Conservation (phyloP, 352 stramenopile genomes). For the Aphanomyces invadans region DNA sequence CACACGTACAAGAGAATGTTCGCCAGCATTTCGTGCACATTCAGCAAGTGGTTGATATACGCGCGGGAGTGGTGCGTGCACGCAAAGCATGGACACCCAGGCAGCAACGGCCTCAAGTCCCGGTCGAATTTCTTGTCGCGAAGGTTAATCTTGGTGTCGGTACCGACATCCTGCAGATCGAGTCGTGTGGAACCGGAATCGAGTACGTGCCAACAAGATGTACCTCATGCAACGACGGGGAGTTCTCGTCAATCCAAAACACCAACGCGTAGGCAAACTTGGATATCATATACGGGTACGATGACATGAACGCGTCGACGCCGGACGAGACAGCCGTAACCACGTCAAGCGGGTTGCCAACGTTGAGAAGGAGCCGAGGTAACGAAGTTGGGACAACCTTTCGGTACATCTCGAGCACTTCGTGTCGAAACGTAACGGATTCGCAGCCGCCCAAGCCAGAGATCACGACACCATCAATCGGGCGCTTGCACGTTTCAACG, state of each 20-base stretch:
- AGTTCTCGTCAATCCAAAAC: constrained; percentile 46
- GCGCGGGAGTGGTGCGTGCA: constrained; percentile 69
- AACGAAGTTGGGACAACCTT: constrained; percentile 33
- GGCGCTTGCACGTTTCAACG: constrained; percentile 54
- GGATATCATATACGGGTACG: constrained; percentile 47
- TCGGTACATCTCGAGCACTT: constrained; percentile 43
- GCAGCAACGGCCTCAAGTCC: constrained; percentile 54
- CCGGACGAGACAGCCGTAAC: constrained; percentile 42
- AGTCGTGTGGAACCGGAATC: too few species aligned
- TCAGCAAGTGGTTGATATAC: constrained; percentile 90
- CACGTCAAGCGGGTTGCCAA: constrained; percentile 58
- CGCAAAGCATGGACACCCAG: constrained; percentile 60
- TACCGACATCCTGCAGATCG: constrained; percentile 30
- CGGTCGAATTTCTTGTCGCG: constrained; percentile 52
- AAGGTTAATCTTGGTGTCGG: constrained; percentile 51
- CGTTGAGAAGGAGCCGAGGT: constrained; percentile 53
- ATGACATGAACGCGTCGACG: constrained; percentile 62
- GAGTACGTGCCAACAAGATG: too few species aligned
- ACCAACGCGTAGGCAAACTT: constrained; percentile 41
- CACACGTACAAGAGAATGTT: constrained; percentile 81
- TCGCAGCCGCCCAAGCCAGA: constrained; percentile 47
- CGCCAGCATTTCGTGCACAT: constrained; percentile 88
- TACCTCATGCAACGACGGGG: too few species aligned
- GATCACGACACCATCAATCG: constrained; percentile 57
- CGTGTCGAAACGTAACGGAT: constrained; percentile 32